Evolutionary conservation across 257 asterid genomes (phyloP).

Genomic region (Solanum dulcamara): DNA sequence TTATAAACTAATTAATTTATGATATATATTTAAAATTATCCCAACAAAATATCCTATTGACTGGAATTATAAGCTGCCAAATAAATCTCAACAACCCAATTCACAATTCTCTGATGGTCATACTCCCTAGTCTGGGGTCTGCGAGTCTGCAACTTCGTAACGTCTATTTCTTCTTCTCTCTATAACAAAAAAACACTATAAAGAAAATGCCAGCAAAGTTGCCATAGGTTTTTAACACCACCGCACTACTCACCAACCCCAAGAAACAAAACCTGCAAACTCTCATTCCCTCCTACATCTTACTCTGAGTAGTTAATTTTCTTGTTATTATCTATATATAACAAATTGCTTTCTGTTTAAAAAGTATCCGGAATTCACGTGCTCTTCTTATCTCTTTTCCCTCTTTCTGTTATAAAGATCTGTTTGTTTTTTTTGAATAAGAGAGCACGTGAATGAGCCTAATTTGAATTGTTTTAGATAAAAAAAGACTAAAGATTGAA

Average conservation of each 20-base stretch:
- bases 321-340: slow-evolving; percentile 4
- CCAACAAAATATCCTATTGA: not conserved
- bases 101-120: not conserved
- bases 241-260: not conserved
- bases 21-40: no score
- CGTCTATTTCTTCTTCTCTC: slow-evolving; percentile 23
- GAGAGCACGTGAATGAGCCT: not conserved
- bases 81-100: not conserved
- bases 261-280: not conserved
- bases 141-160: slow-evolving; percentile 14
- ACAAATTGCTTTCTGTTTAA: slow-evolving; percentile 22
- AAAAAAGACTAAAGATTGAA: not conserved
- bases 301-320: not conserved
- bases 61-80: not conserved
- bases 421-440: not conserved
- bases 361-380: slow-evolving; percentile 50
- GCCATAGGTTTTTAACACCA: not conserved
- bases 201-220: slow-evolving; percentile 13
- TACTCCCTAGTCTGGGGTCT: slow-evolving; percentile 1
- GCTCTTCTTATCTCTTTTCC: slow-evolving; percentile 8
- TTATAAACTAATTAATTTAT: no score
- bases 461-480: not conserved
- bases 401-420: not conserved
- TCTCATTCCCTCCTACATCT: slow-evolving; percentile 1
- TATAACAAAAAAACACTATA: slow-evolving; percentile 12